Conservation (phyloP, 1,139 yeast genomes). For the Hansenula lynferdii region DNA sequence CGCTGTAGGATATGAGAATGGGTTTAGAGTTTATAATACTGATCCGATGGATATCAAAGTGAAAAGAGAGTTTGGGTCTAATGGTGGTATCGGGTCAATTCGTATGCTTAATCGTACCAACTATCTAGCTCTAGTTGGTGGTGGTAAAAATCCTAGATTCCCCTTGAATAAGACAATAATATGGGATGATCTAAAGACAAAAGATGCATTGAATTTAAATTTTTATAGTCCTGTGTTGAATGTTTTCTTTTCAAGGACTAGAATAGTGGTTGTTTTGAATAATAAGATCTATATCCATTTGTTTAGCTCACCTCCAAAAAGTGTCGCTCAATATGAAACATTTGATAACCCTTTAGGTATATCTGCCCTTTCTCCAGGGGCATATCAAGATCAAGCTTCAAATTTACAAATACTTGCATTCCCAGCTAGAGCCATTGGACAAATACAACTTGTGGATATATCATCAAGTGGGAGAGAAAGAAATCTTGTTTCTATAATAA, state of each 20-base stretch:
- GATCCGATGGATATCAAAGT: conserved; percentile 84
- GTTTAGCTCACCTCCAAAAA: conserved; percentile 73
- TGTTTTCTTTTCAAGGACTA: conserved; percentile 67
- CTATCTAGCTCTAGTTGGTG: conserved; percentile 85
- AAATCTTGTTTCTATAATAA: conserved; percentile 63
- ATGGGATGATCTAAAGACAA: conserved; percentile 88
- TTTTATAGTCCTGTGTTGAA: conserved; percentile 71
- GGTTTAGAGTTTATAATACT: conserved; percentile 82
- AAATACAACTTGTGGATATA: conserved; percentile 23
- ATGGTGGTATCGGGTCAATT: conserved; percentile 64
- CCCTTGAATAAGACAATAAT: conserved; percentile 74
- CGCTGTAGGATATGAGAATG: conserved; percentile 75
- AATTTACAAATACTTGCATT: conserved; percentile 56
- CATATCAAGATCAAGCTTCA: conserved; percentile 19
- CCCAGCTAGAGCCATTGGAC: conserved; percentile 48
- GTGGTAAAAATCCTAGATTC: conserved; percentile 74
- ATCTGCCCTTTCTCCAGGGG: conserved; percentile 50
- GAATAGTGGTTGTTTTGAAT: conserved; percentile 67
- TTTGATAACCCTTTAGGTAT: conserved; percentile 62
- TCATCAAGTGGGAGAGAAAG: conserved; percentile 34
- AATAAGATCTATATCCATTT: conserved; percentile 72
- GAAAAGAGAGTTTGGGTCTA: conserved; percentile 45
- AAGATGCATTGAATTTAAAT: conserved; percentile 69
- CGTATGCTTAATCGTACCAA: conserved; percentile 88
- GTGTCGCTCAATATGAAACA: conserved; percentile 69